Conservation (phyloP, 2,329 filamentous ascomycete genomes). For the Xylaria sp. region DNA sequence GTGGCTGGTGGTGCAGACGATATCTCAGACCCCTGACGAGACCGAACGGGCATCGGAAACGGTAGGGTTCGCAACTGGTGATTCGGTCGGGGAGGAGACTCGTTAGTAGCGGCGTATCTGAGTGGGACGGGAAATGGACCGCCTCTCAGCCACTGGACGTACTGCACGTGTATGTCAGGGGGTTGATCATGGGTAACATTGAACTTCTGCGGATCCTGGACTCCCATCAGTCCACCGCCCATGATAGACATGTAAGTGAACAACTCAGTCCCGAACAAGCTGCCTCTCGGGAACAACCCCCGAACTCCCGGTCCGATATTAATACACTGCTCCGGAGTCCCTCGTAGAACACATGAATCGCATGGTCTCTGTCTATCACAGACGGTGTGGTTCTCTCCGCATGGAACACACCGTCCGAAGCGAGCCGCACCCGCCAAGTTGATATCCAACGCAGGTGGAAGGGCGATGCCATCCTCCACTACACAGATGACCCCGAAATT, state of each 20-base stretch:
- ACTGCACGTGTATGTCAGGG: neutral
- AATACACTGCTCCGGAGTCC: neutral
- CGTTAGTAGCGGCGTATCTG: neutral
- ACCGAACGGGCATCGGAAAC: neutral
- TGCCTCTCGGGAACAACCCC: neutral
- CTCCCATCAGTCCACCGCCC: neutral
- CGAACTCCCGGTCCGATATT: neutral
- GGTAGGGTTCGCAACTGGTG: neutral
- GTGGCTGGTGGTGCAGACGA: too few species aligned
- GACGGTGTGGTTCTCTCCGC: neutral
- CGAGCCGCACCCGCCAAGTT: neutral
- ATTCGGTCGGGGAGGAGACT: neutral
- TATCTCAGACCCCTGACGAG: neutral
- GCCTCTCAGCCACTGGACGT: neutral
- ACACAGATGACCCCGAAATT: slow-evolving; percentile 4
- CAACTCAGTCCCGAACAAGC: neutral
- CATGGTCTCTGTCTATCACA: slow-evolving; percentile 8
- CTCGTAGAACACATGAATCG: neutral
- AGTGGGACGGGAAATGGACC: slow-evolving; percentile 2
- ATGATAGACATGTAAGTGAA: neutral
- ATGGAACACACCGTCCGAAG: neutral
- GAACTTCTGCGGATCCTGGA: neutral
- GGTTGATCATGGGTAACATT: neutral
- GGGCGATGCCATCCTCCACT: neutral
- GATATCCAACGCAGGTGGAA: neutral